Conservation (phyloP, 2,329 filamentous ascomycete species). For the Calonectria pseudoreteaudii region DNA sequence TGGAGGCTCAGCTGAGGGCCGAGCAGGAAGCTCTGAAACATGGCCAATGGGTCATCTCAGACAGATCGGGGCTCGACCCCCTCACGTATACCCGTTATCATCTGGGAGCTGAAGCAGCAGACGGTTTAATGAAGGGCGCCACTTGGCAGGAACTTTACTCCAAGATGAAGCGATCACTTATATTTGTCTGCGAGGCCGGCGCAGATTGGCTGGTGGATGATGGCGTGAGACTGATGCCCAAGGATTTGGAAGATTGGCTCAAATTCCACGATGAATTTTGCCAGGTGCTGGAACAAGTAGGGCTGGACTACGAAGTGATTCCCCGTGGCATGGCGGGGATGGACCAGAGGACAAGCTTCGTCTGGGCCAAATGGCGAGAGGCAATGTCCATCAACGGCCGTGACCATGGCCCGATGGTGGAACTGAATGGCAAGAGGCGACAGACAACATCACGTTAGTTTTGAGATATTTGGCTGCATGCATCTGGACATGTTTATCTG, state of each 20-base stretch:
- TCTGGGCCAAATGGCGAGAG: conserved; percentile 20
- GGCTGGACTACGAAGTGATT: conserved; percentile 20
- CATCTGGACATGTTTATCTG: conserved; percentile 27
- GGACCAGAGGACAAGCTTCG: conserved; percentile 11
- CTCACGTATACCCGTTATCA: conserved; percentile 53
- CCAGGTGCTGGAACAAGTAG: conserved; percentile 3
- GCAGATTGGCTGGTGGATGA: conserved; percentile 29
- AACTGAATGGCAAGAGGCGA: conserved; percentile 1
- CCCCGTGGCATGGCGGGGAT: conserved; percentile 15
- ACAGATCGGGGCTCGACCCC: conserved; percentile 57
- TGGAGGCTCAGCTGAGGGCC: conserved; percentile 48
- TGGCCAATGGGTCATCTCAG: conserved; percentile 52
- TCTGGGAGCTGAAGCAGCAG: conserved; percentile 41
- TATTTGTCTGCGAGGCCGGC: conserved; percentile 52
- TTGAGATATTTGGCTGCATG: conserved; percentile 1
- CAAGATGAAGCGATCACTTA: conserved; percentile 48
- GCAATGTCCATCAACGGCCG: not conserved
- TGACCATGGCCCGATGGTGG: conserved; percentile 6
- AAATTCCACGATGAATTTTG: conserved; percentile 25
- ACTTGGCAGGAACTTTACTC: conserved; percentile 46
- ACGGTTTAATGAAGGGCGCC: conserved; percentile 25
- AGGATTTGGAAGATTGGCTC: conserved; percentile 15
- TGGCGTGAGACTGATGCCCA: conserved; percentile 33
- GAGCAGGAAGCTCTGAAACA: conserved; percentile 39
- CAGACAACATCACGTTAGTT: conserved; percentile 17